phyloP scores from a whole-genome alignment of 805 yeast genomes.

The Metschnikowia colocasiae region DNA sequence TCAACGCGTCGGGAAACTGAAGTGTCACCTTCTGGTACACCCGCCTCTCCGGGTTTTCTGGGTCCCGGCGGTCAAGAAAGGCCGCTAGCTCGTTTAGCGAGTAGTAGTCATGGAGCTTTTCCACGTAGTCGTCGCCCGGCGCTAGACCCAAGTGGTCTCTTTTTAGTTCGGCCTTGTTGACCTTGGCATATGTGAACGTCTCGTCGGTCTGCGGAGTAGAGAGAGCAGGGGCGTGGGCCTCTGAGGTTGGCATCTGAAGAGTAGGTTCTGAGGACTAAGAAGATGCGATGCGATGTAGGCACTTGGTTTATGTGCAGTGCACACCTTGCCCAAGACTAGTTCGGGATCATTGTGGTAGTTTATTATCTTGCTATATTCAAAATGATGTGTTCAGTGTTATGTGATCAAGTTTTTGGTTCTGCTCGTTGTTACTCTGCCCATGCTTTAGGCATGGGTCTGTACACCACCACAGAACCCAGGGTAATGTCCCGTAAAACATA shows the following conservation, averaged over 20 bases:
- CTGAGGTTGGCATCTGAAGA: slow-evolving; percentile 10
- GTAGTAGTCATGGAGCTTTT: slow-evolving; percentile 50
- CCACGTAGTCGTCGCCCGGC: slow-evolving; percentile 25
- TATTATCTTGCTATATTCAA: no score
- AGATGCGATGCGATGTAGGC: not conserved
- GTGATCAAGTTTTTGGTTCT: no score
- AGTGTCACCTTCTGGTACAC: slow-evolving; percentile 59
- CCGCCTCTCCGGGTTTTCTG: slow-evolving; percentile 15
- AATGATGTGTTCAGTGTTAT: no score
- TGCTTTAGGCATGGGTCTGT: slow-evolving; percentile 44
- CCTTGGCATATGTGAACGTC: slow-evolving; percentile 47
- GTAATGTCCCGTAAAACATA: slow-evolving; percentile 34
- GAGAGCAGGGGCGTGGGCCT: slow-evolving; percentile 57
- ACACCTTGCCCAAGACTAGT: not conserved
- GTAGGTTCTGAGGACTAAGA: not conserved
- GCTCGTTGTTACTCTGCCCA: slow-evolving; percentile 39
- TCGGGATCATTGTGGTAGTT: no score
- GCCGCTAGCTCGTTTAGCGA: slow-evolving; percentile 45
- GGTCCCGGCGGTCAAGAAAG: slow-evolving; percentile 30
- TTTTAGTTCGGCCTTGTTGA: slow-evolving; percentile 22
- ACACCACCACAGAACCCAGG: slow-evolving; percentile 44
- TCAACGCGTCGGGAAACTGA: slow-evolving; percentile 83
- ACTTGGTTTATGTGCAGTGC: not conserved
- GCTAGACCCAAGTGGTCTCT: slow-evolving; percentile 29
- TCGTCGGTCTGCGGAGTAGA: slow-evolving; percentile 71